Base-by-base conservation (phyloP, 306 rosid species). In the Sesbania bispinosa region DNA sequence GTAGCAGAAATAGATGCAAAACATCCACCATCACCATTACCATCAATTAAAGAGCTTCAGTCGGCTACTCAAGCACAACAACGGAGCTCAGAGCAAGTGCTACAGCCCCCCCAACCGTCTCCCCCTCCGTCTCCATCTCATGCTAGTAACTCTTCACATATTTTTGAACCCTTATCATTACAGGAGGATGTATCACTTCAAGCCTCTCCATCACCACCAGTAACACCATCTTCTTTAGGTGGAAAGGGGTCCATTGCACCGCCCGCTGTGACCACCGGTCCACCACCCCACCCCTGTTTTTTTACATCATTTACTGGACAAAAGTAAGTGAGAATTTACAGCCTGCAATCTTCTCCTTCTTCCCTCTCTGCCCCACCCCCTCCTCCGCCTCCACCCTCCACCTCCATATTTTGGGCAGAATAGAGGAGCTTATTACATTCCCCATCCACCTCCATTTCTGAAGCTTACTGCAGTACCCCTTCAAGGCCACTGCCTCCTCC, bases 1-100 rank as follows among this genome's bases (percentile, higher is more conserved):
- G 71, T 46, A 67, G 75, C 75, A 78, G 96, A 78, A 77, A 39
- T 52, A 46, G 81, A 78, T 61, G 58, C 81, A 29, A 71, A 82
- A 51, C 30, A 76, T 77, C 71, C 82, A 61, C 78, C 75, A 63
- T 76, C 82, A 6, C 43, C 76, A 29, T 50, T 82, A 52, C 62
- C 62, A 11, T 57, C 86, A 53, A 54, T 75, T 77, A 62, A 78
- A 80, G 87, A 84, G 76, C 45, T 72, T 48, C 62, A 79, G 18
- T 60, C 80, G 33, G 78, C 20, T 43, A 54, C 73, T 57, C 69
- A 65, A 48, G 41, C 36, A 16, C 67, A 66, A 16, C 73, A 80
- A 26, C 47, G 30, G 43, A 72, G 69, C 62, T 77, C 73, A 74
- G 73, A 66, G 29, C 69, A 82, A 79, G 63, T 52, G 72, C 67